These are phyloP conservation scores for Wickerhamiella qilinensis DNA, from an alignment of 805 yeast genomes.

Conservation along the genomic window DNA sequence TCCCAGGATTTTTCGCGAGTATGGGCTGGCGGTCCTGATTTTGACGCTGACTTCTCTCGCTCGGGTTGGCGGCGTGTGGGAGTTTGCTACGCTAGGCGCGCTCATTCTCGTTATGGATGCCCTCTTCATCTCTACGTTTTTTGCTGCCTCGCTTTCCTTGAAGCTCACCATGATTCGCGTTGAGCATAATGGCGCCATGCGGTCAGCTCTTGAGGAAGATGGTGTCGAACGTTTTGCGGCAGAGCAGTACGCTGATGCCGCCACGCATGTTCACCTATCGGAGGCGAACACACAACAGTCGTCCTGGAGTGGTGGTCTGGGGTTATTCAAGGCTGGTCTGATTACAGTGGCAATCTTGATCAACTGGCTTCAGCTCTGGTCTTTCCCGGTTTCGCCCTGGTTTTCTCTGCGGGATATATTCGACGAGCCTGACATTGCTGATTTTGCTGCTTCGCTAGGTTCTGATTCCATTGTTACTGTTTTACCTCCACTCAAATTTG, in stretches of 20 bases:
- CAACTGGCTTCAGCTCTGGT: slow-evolving; percentile 23
- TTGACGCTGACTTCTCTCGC: slow-evolving; percentile 40
- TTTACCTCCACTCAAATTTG: slow-evolving; percentile 25
- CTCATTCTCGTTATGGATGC: slow-evolving; percentile 57
- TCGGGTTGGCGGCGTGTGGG: slow-evolving; percentile 55
- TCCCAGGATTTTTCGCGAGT: slow-evolving; percentile 48
- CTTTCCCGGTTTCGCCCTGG: slow-evolving; percentile 20
- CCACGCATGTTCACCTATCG: slow-evolving; percentile 9
- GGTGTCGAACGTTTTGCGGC: slow-evolving; percentile 70
- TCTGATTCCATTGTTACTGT: slow-evolving; percentile 21
- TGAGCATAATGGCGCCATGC: slow-evolving; percentile 61
- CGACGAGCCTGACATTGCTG: slow-evolving; percentile 8
- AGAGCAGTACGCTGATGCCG: slow-evolving; percentile 39
- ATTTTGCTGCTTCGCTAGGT: slow-evolving; percentile 7
- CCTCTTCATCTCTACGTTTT: slow-evolving; percentile 62
- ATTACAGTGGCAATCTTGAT: slow-evolving; percentile 21
- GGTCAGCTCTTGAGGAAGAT: slow-evolving; percentile 78
- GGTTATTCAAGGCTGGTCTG: slow-evolving; percentile 18
- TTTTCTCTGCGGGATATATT: slow-evolving; percentile 11
- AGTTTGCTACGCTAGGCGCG: slow-evolving; percentile 63
- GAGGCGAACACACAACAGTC: too few species aligned
- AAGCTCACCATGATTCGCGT: slow-evolving; percentile 81
- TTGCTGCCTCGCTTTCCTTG: slow-evolving; percentile 65
- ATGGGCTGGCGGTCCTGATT: slow-evolving; percentile 53
- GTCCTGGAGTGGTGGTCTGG: slow-evolving; percentile 1